phyloP scores from a whole-genome alignment of 2,329 filamentous ascomycete genomes.

The Thielaviopsis musarum region DNA sequence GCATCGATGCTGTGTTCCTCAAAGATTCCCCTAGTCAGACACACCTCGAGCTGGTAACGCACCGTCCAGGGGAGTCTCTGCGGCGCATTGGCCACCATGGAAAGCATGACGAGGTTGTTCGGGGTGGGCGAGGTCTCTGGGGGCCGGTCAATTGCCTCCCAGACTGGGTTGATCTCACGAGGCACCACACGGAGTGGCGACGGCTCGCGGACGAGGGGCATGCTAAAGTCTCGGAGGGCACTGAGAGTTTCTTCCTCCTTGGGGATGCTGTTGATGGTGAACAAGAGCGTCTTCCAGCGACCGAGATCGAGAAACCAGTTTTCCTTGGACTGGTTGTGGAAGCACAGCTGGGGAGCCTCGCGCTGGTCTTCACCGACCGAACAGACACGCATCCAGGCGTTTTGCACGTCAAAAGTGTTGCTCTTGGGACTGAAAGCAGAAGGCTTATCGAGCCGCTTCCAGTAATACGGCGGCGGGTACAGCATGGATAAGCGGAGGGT shows the following conservation, averaged over 20 bases:
- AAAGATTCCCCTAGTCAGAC: constrained; percentile 63
- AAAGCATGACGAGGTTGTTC: constrained; percentile 4
- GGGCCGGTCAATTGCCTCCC: background rate
- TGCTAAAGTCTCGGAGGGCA: constrained; percentile 55
- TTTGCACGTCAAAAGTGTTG: constrained; percentile 21
- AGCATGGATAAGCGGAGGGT: constrained; percentile 26
- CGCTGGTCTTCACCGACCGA: constrained; percentile 20
- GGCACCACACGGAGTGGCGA: background rate
- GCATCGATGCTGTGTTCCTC: constrained; percentile 56
- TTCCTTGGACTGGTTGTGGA: constrained; percentile 22
- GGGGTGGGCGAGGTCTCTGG: background rate
- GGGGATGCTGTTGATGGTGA: constrained; percentile 23
- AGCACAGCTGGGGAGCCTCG: constrained; percentile 20
- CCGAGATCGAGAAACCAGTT: constrained; percentile 32
- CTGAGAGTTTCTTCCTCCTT: constrained; percentile 24
- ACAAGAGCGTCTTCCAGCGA: constrained; percentile 37
- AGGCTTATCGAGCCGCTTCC: constrained; percentile 18
- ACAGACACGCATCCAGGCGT: constrained; percentile 33
- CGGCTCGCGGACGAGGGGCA: constrained; percentile 3
- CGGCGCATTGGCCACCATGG: background rate
- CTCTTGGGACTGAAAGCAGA: constrained; percentile 8
- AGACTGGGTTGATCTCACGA: background rate
- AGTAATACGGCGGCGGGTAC: constrained; percentile 32
- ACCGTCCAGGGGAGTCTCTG: constrained; percentile 46
- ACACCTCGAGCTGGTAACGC: constrained; percentile 84